A percentile compares a stretch with the other conserved stretches of the same genome.
Evolutionary conservation across 1,284 basidiomycete species (phyloP).

Genomic region (Papiliotrema flavescens): DNA sequence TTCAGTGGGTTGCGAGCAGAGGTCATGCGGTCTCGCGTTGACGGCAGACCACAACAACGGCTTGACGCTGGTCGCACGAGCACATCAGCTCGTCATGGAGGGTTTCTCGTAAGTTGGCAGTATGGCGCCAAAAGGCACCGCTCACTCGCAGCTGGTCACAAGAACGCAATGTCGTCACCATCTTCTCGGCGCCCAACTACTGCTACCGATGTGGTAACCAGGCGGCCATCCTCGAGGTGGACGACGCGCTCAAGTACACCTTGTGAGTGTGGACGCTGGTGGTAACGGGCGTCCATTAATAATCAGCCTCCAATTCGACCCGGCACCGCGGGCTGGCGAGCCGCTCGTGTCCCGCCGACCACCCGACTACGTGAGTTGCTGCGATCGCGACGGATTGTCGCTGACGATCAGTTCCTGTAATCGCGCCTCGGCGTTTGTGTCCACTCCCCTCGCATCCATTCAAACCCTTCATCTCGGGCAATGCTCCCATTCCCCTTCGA

Average conservation of each 20-base stretch:
- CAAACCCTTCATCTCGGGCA: no score
- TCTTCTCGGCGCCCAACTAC: constrained; percentile 98
- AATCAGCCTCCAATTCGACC: constrained; percentile 94
- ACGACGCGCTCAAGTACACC: constrained; percentile 62
- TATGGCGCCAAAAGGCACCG: no score
- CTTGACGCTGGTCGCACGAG: constrained; percentile 91
- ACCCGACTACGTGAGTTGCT: constrained; percentile 79
- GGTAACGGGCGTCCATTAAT: constrained; percentile 8
- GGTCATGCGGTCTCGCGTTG: constrained; percentile 90
- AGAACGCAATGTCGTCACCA: constrained; percentile 90
- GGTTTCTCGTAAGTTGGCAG: constrained; percentile 91
- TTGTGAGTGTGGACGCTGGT: constrained; percentile 39
- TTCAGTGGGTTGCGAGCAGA: constrained; percentile 95
- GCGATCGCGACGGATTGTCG: neutral
- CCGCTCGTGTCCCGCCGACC: constrained; percentile 96
- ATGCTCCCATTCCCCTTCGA: no score
- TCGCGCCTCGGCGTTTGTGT: neutral
- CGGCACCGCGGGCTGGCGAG: constrained; percentile 95
- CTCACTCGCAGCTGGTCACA: constrained; percentile 63
- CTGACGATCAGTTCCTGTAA: constrained; percentile 9
- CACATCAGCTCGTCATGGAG: constrained; percentile 98
- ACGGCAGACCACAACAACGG: constrained; percentile 89
- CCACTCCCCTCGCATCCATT: no score
- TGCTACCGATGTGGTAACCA: constrained; percentile 83
- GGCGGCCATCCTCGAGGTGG: constrained; percentile 85